Evolutionary conservation across 306 rosid genomes (phyloP).

Genomic region (Lathyrus oleraceus): DNA sequence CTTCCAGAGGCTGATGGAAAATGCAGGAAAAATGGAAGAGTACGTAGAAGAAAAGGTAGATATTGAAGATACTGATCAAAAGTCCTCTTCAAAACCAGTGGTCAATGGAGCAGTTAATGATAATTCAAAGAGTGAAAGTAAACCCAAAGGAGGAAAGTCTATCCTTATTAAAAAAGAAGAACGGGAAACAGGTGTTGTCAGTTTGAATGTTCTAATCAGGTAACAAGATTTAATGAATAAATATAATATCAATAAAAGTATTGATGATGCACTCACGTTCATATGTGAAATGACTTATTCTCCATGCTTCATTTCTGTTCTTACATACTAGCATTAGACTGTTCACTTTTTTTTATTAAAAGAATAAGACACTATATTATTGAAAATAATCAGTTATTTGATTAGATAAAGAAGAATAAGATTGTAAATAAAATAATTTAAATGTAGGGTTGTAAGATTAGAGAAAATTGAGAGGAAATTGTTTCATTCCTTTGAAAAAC

Average conservation of each 20-base stretch:
- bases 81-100: conserved; percentile 44
- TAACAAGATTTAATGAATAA: conserved; percentile 35
- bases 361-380: neutral
- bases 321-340: neutral
- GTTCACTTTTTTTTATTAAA: neutral
- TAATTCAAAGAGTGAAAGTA: conserved; percentile 39
- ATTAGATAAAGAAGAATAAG: neutral
- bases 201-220: conserved; percentile 74
- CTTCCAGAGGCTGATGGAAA: conserved; percentile 91
- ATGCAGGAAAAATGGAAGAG: conserved; percentile 89
- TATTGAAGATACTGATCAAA: conserved; percentile 42
- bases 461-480: too few species aligned
- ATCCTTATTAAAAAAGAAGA: conserved; percentile 86
- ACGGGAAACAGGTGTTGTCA: conserved; percentile 87
- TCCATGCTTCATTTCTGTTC: conserved; percentile 4
- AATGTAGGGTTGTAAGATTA: neutral
- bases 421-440: neutral
- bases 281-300: conserved; percentile 29
- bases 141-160: conserved; percentile 65
- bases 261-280: neutral
- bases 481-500: too few species aligned
- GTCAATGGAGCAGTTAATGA: conserved; percentile 45
- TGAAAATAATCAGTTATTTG: neutral
- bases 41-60: conserved; percentile 50
- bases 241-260: conserved; percentile 18